Evolutionary conservation across 2,329 filamentous ascomycete species (phyloP), one percentile per base, ranked within the genome.

Genomic region (Sarocladium brachiariae): DNA sequence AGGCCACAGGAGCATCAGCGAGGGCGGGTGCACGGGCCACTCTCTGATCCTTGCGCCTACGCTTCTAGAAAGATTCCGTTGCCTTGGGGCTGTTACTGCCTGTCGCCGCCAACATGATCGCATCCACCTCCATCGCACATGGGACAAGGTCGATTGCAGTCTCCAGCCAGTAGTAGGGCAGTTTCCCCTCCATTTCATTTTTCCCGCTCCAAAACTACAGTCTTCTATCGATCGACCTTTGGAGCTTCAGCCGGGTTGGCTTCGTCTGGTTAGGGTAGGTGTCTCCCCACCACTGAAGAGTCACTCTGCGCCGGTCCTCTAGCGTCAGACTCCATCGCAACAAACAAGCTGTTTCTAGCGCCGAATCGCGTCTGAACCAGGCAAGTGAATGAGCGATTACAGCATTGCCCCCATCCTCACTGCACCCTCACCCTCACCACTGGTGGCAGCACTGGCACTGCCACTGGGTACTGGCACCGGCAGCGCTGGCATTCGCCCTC

Each of bases 21-120:
- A 51, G 49, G 37, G 37, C 21, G 23, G 8, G 38, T 51, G 49
- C 49, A 46, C 49, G 49, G 38, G 21, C 49, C 47, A 24, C 16
- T 19, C 21, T 51, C 25, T 18, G 51, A 50, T 41, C 55, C n/a
- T 35, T 27, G 10, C 16, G 51, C 25, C 23, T 5, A 27, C 43
- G 45, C 41, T 61, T 61, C 59, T 61, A 60, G 57, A 60, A 60
- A 59, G 57, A 55, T 60, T 61, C 57, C 50, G 16, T 41, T 45
- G 45, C 48, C 25, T 47, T 47, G 24, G 43, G 39, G 39, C 39
- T 43, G 39, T 23, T 47, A 45, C 51, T 39, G 19, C 34, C 14
- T n/a, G 34, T 37, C 37, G 37, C 37, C 37, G 10, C n/a, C 35
- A 41, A 23, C 46, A 21, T 37, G 30, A 16, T 37, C 19, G 30